Percentiles rank a stretch among this genome's conserved stretches.
phyloP scores from a whole-genome alignment of 1,284 basidiomycete genomes.

The Leccinum insigne region DNA sequence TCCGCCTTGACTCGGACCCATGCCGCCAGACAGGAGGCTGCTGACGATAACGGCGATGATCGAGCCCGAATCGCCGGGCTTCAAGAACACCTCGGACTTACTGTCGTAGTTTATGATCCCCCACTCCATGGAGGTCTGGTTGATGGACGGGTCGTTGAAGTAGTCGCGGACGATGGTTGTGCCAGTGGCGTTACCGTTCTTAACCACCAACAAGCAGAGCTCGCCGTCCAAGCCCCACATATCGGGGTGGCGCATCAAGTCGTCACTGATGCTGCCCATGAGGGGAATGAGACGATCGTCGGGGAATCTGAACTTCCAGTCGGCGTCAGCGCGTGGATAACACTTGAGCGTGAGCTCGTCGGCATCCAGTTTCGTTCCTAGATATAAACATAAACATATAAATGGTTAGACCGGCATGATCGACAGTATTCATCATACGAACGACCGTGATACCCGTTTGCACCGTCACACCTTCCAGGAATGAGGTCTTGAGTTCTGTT shows the following conservation, averaged over 20 bases:
- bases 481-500: no score
- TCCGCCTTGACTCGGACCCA: conserved; percentile 38
- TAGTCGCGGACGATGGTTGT: background rate
- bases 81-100: background rate
- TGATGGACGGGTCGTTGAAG: background rate
- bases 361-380: background rate
- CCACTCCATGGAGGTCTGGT: background rate
- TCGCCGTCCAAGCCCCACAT: background rate
- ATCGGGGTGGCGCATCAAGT: background rate
- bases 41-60: conserved; percentile 1
- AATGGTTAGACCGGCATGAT: background rate
- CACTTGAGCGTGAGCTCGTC: background rate
- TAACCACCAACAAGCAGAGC: background rate
- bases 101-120: background rate
- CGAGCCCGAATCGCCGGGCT: background rate
- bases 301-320: background rate
- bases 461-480: no score
- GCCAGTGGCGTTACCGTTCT: background rate
- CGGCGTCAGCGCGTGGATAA: background rate
- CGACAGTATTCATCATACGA: no score
- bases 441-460: no score
- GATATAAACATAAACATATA: background rate
- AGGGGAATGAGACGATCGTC: background rate
- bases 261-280: background rate
- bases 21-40: conserved; percentile 35